Base-by-base conservation (phyloP, 2,329 filamentous ascomycete species). In the Fusarium praegraminearum region DNA sequence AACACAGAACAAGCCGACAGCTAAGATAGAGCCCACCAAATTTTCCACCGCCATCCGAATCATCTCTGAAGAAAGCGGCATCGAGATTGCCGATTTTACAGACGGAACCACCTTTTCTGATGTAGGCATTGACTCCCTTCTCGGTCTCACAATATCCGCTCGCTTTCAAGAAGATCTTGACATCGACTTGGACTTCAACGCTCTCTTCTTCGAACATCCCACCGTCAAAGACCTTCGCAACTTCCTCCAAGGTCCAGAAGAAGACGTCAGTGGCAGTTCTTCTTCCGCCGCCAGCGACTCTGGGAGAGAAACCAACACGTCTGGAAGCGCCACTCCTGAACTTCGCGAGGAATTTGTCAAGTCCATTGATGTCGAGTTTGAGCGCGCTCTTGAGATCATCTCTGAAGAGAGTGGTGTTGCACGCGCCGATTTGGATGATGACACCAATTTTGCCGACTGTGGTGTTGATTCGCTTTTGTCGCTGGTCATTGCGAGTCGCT, bases 381-480 rank as follows among this genome's bases (percentile, higher is more conserved):
- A 55, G 8, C 68, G 68, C 8, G 70, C 68, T 1, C 55, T 73
- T 1, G 50, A 58, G 12, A 74, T 74, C 11, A 64, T 76, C 1
- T 70, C 86, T 9, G 83, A 84, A 60, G 87, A 90, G 73, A 82
- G 86, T 9, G 87, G 86, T 64, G 82, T 89, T 40, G 80, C 80
- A 16, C 78, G 84, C 16, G 83, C 86, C 58, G 87, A 89, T 71
- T 77, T 90, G 2, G 84, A 81, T 2, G 85, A 89, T 64, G 86
- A 86, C 67, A 85, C 86, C 22, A 83, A 82, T 57, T 89, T 90
- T 73, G 78, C 82, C 3, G 87, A 89, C 65, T 80, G 88, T 6
- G 88, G 88, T 32, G 84, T 89, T 16, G 88, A 90, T 76, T 90
- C 87, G 1, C 80, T 90, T 16, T 85, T 90, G 81, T 83, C 86